phyloP scores from a whole-genome alignment of 441 rosid genomes.

The Populus tomentosa region DNA sequence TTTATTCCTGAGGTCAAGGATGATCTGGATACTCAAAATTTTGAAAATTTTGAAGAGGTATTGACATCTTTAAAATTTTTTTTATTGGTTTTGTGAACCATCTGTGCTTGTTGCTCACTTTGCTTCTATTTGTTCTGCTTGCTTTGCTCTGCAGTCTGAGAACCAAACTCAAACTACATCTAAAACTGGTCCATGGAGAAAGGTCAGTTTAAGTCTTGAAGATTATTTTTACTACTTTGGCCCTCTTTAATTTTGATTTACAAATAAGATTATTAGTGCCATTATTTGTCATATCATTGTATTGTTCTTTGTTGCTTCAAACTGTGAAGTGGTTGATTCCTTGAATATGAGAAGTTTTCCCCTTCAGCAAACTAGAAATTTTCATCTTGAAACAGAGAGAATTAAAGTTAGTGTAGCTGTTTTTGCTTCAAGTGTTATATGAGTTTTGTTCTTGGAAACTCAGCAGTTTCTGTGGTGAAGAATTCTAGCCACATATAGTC shows the following conservation, averaged over 20 bases:
- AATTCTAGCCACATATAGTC: neutral
- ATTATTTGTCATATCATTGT: neutral
- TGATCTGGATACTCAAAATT: slow-evolving; percentile 91
- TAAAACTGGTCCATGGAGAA: slow-evolving; percentile 95
- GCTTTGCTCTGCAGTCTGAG: slow-evolving; percentile 47
- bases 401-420: neutral
- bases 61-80: neutral
- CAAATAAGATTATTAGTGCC: neutral
- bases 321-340: neutral
- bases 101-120: neutral
- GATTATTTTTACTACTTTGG: neutral
- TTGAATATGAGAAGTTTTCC: neutral
- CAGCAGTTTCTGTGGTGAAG: neutral
- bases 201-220: slow-evolving; percentile 39
- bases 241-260: neutral
- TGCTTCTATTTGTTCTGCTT: slow-evolving; percentile 15
- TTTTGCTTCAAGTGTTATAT: neutral
- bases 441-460: neutral
- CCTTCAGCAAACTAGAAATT: neutral
- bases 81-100: neutral
- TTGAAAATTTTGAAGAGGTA: slow-evolving; percentile 96
- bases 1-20: slow-evolving; percentile 90
- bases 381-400: neutral
- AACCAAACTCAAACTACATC: slow-evolving; percentile 49
- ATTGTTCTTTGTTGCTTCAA: neutral